Conservation (phyloP, 805 yeast species). For the Starmerella cellae region DNA sequence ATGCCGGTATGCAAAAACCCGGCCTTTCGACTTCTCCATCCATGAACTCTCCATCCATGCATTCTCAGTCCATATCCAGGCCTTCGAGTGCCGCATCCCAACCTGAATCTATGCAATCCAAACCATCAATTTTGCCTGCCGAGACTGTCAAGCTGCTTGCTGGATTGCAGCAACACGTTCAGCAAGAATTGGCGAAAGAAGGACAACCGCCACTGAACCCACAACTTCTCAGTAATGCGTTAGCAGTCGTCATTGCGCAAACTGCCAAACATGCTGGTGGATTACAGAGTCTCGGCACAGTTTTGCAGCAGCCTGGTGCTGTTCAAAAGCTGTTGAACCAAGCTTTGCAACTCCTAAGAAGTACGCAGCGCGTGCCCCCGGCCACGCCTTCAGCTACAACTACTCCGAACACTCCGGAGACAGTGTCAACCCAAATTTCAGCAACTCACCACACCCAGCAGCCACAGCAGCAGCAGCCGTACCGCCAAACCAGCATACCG, state of each 20-base stretch:
- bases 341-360: slow-evolving; percentile 16
- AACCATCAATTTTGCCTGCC: slow-evolving; percentile 30
- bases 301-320: slow-evolving; percentile 19
- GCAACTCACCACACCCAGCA: not conserved
- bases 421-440: not conserved
- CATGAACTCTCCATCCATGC: no score
- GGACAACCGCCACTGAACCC: slow-evolving; percentile 59
- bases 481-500: not conserved
- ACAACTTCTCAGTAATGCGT: slow-evolving; percentile 71
- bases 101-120: not conserved
- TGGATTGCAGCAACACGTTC: slow-evolving; percentile 74
- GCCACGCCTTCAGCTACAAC: not conserved
- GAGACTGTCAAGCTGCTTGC: slow-evolving; percentile 65
- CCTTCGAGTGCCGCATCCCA: not conserved
- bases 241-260: slow-evolving; percentile 84
- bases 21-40: not conserved
- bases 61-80: not conserved
- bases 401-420: not conserved
- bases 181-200: slow-evolving; percentile 65
- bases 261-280: slow-evolving; percentile 58
- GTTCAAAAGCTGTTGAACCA: slow-evolving; percentile 16
- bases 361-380: slow-evolving; percentile 20
- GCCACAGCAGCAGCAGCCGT: not conserved
- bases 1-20: not conserved
- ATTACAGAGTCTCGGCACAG: slow-evolving; percentile 16